Evolutionary conservation across 2,329 filamentous ascomycete genomes (phyloP).

Genomic region (Alternaria atra): DNA sequence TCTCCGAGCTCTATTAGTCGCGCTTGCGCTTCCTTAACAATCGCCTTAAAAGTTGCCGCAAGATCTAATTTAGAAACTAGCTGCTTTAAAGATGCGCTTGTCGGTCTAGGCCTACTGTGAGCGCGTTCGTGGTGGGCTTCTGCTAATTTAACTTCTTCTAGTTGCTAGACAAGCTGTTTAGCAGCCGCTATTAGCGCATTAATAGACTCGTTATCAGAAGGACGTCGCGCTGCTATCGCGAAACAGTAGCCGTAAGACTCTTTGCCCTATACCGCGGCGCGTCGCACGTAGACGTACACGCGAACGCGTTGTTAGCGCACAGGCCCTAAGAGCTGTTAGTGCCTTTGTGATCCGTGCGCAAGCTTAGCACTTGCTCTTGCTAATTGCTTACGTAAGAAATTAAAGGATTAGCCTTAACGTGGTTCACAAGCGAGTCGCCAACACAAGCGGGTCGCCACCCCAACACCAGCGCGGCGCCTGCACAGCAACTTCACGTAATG

Average conservation of each 20-base stretch:
- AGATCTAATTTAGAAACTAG: background rate
- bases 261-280: background rate
- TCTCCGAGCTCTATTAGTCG: background rate
- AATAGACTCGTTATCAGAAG: background rate
- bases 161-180: background rate
- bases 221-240: background rate
- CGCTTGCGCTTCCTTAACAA: background rate
- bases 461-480: no score
- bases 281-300: background rate
- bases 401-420: no score
- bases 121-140: background rate
- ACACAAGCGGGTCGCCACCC: no score
- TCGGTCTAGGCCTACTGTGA: background rate
- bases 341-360: no score
- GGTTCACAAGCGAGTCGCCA: no score
- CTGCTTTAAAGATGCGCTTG: background rate
- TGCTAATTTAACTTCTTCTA: slow-evolving; percentile 3
- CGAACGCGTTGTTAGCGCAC: background rate
- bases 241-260: background rate
- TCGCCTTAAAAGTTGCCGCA: background rate
- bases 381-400: no score
- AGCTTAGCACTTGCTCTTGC: no score
- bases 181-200: background rate
- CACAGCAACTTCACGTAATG: no score
- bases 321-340: background rate